A percentile compares a stretch with the other conserved stretches of the same genome.
Conservation (phyloP, 1,284 basidiomycete species). For the Pulveroboletus sp. region DNA sequence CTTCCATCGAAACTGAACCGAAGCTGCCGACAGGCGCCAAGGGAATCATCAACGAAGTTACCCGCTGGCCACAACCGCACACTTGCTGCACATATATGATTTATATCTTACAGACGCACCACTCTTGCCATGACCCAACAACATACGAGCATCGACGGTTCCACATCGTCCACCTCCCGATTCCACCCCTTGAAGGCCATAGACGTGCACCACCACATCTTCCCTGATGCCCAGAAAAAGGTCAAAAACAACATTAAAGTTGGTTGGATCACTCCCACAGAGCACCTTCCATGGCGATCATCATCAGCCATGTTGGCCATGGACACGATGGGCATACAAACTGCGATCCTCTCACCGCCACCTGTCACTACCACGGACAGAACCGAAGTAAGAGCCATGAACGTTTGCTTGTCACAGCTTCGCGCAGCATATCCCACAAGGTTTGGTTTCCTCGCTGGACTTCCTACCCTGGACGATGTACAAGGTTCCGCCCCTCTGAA, state of each 20-base stretch:
- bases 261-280: slow-evolving; percentile 58
- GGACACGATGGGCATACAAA: slow-evolving; percentile 51
- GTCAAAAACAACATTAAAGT: slow-evolving; percentile 39
- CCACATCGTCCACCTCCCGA: background rate
- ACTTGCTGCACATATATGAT: background rate
- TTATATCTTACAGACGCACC: background rate
- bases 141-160: background rate
- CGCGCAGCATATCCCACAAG: slow-evolving; percentile 45
- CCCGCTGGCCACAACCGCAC: background rate
- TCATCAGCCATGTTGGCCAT: slow-evolving; percentile 54
- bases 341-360: slow-evolving; percentile 63
- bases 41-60: slow-evolving; percentile 14
- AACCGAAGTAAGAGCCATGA: slow-evolving; percentile 42
- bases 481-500: slow-evolving; percentile 40
- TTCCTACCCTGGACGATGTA: slow-evolving; percentile 57
- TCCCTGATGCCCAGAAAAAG: slow-evolving; percentile 48
- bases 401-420: slow-evolving; percentile 44
- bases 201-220: slow-evolving; percentile 73
- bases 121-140: slow-evolving; percentile 13
- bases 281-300: slow-evolving; percentile 63
- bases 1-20: slow-evolving; percentile 17
- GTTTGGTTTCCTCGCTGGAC: slow-evolving; percentile 64
- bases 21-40: slow-evolving; percentile 10
- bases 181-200: slow-evolving; percentile 36
- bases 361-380: slow-evolving; percentile 49